Base-by-base conservation (phyloP, 2,329 filamentous ascomycete species). In the Fusarium tuaranense region DNA sequence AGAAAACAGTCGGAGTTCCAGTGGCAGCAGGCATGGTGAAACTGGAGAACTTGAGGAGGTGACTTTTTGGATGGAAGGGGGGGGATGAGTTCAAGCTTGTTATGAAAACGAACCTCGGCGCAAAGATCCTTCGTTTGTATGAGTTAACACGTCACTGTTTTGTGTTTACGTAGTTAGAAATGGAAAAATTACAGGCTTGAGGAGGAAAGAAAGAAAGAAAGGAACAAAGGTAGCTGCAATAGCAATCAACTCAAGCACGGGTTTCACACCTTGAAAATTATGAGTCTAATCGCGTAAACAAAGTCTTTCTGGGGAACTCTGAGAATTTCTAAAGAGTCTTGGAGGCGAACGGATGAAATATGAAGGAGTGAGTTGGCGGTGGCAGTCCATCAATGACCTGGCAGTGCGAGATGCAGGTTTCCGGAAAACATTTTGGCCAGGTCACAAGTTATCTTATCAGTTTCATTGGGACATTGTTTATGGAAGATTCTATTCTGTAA, bases 1-100 rank as follows among this genome's bases (percentile, higher is more conserved):
- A 65, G 65, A 80, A 78, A 5, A 79, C 70, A 20, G 77, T 76
- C 2, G 61, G 20, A 0, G 48, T 48, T n/a, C 51, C 44, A 30
- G 46, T 1, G 44, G 46, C 9, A n/a, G 46, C 9, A n/a, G 78
- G n/a, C 77, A 78, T 80, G 16, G 12, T 22, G 36, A 36, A 20
- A 7, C 22, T 13, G 27, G 34, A 32, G 10, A 25, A 7, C 14
- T 9, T 65, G 22, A 27, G 25, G 2, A 53, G 6, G n/a, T 27
- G 36, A 5, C 7, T 3, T 6, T 16, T 20, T 25, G 10, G 9
- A 13, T 10, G 27, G 25, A n/a, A 18, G 18, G 30, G 27, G 30
- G 27, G 25, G 8, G 16, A 41, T 25, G 20, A 7, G 7, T 1
- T 27, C 12, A 9, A 6, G 4, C 20, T 30, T 8, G 34, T 16